Evolutionary conservation across 2,329 filamentous ascomycete genomes (phyloP).

Genomic region (Ophiocordyceps robertsii): DNA sequence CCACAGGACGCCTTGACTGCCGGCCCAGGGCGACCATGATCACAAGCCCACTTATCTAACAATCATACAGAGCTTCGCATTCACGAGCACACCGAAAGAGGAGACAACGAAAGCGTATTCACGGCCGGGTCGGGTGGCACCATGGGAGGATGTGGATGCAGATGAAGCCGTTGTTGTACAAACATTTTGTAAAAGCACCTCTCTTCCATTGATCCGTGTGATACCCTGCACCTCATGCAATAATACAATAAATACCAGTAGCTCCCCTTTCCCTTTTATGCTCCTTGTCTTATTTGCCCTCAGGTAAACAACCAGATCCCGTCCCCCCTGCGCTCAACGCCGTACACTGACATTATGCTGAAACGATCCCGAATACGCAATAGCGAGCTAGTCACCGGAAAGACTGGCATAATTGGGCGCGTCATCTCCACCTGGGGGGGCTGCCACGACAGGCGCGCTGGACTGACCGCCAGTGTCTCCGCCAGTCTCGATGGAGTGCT

Average conservation of each 20-base stretch:
- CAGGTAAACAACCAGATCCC: neutral
- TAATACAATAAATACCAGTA: neutral
- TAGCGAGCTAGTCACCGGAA: conserved; percentile 52
- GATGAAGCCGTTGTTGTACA: conserved; percentile 6
- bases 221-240: neutral
- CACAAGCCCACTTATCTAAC: neutral
- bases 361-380: conserved; percentile 1
- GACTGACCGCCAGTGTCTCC: conserved; percentile 4
- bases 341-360: conserved; percentile 11
- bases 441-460: conserved; percentile 39
- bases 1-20: neutral
- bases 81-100: conserved; percentile 80
- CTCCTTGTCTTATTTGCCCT: too few relatives aligned
- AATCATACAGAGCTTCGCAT: conserved; percentile 60
- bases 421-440: conserved; percentile 67
- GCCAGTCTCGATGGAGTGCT: conserved; percentile 17
- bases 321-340: conserved; percentile 8
- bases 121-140: conserved; percentile 29
- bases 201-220: neutral
- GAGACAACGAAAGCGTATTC: conserved; percentile 87
- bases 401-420: conserved; percentile 70
- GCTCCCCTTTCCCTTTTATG: too few relatives aligned
- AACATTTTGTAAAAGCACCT: neutral
- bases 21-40: too few relatives aligned
- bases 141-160: conserved; percentile 17